Percentiles rank a stretch among this genome's conserved stretches.
These are phyloP conservation scores for Pythium phragmiticola DNA, from an alignment of 352 stramenopile genomes.

Conservation along the genomic window DNA sequence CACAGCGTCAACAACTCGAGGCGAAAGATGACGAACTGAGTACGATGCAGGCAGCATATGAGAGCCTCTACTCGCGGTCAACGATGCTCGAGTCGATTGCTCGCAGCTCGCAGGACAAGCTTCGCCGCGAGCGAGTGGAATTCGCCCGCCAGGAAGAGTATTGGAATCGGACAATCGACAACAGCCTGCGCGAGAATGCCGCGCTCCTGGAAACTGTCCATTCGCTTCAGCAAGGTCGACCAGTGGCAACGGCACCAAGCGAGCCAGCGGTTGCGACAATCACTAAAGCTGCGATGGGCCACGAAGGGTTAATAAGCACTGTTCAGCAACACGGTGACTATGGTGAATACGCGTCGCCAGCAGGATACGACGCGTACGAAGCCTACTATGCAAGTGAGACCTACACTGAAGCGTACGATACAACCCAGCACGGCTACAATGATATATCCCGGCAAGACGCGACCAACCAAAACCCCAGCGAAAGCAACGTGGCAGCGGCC, in stretches of 20 bases:
- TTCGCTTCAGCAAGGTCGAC: constrained; percentile 35
- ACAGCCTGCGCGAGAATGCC: constrained; percentile 49
- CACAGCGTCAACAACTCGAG: constrained; percentile 30
- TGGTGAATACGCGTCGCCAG: background rate
- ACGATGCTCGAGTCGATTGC: constrained; percentile 62
- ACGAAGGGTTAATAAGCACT: constrained; percentile 16
- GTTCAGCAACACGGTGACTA: background rate
- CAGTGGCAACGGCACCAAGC: background rate
- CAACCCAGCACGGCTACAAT: background rate
- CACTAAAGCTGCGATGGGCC: background rate
- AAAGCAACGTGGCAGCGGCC: background rate
- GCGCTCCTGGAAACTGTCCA: constrained; percentile 39
- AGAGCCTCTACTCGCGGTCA: constrained; percentile 41
- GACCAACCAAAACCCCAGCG: background rate
- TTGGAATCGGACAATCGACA: constrained; percentile 46
- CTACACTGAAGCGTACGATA: background rate
- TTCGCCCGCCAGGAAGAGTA: constrained; percentile 45
- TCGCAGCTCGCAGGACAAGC: constrained; percentile 52
- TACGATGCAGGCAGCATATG: constrained; percentile 33
- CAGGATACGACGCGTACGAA: background rate
- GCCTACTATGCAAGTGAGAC: background rate
- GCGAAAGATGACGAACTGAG: constrained; percentile 39
- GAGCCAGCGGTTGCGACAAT: constrained; percentile 16
- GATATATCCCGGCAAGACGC: background rate
- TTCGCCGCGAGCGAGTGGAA: constrained; percentile 50